These are phyloP conservation scores for Cyberlindnera maritima DNA, from an alignment of 805 yeast genomes.

Conservation along the genomic window DNA sequence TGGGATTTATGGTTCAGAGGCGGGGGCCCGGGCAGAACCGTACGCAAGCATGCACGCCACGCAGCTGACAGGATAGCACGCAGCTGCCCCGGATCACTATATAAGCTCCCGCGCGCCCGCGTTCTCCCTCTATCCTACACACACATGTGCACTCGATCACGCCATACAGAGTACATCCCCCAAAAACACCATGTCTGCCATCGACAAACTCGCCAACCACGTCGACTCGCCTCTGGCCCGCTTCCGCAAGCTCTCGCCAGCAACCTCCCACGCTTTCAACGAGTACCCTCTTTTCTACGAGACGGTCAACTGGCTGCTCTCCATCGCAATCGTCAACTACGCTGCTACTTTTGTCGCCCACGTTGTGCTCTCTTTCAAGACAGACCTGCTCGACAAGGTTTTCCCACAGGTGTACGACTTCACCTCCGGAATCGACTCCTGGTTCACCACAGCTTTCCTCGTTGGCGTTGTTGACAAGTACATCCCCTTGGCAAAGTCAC, in stretches of 20 bases:
- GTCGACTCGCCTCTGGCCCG: slow-evolving; percentile 17
- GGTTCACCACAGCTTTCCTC: slow-evolving; percentile 3
- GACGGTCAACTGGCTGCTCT: slow-evolving; percentile 5
- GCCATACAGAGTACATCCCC: too few species aligned
- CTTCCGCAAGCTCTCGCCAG: slow-evolving; percentile 16
- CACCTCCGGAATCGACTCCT: slow-evolving; percentile 5
- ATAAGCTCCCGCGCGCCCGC: not conserved
- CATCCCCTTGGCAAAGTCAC: slow-evolving; percentile 6
- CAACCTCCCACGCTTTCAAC: slow-evolving; percentile 10
- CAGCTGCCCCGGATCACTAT: not conserved
- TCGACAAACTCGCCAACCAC: slow-evolving; percentile 16
- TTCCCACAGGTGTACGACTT: slow-evolving; percentile 6
- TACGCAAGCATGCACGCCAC: not conserved
- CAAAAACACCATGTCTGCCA: slow-evolving; percentile 1
- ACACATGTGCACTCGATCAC: too few species aligned
- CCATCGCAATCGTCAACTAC: slow-evolving; percentile 13
- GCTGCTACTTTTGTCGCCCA: slow-evolving; percentile 11
- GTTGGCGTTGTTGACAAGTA: slow-evolving; percentile 11
- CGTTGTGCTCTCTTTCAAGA: slow-evolving; percentile 7
- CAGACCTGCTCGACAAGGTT: slow-evolving; percentile 8
- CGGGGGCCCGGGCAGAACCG: too few species aligned
- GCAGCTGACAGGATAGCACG: too few species aligned
- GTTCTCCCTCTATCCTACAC: not conserved
- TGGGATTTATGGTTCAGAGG: too few species aligned
- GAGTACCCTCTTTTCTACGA: slow-evolving; percentile 16